These are phyloP conservation scores for Paramecium tetraurelia DNA, from an alignment of 73 alveolate species.

Conservation along the genomic window DNA sequence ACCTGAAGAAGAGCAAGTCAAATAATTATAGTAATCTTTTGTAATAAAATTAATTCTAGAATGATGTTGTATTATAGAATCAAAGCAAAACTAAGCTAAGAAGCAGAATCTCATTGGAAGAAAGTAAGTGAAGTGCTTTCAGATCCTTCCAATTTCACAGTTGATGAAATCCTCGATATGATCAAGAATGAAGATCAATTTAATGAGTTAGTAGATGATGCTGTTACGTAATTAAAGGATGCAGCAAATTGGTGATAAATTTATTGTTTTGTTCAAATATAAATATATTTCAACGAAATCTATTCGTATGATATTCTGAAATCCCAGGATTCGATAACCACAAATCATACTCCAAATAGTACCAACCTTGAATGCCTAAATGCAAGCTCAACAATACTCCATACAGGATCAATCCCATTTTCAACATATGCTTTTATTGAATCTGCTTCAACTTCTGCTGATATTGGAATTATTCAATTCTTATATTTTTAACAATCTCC, in stretches of 20 bases:
- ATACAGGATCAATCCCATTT: background rate
- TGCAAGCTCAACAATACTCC: background rate
- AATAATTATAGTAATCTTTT: background rate
- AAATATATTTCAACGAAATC: slow-evolving; percentile 7
- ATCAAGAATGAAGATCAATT: background rate
- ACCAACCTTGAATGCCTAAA: background rate
- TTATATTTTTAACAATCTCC: background rate
- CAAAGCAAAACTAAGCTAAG: background rate
- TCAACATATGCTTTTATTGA: background rate
- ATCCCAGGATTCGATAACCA: background rate
- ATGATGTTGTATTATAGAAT: background rate
- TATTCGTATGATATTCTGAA: background rate
- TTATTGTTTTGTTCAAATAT: slow-evolving; percentile 3
- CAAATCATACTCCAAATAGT: background rate
- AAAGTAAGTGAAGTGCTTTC: background rate
- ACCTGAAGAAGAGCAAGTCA: background rate
- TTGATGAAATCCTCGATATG: slow-evolving; percentile 46
- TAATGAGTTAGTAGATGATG: background rate
- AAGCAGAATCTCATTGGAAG: background rate
- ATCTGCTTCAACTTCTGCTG: background rate
- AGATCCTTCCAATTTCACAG: background rate
- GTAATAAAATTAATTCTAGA: background rate
- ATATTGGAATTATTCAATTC: background rate
- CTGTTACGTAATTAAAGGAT: background rate
- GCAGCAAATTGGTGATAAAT: slow-evolving; percentile 27